Evolutionary conservation across 1,139 yeast species (phyloP), one percentile per base, ranked within the genome.

Genomic region (Zygoascus sp.): DNA sequence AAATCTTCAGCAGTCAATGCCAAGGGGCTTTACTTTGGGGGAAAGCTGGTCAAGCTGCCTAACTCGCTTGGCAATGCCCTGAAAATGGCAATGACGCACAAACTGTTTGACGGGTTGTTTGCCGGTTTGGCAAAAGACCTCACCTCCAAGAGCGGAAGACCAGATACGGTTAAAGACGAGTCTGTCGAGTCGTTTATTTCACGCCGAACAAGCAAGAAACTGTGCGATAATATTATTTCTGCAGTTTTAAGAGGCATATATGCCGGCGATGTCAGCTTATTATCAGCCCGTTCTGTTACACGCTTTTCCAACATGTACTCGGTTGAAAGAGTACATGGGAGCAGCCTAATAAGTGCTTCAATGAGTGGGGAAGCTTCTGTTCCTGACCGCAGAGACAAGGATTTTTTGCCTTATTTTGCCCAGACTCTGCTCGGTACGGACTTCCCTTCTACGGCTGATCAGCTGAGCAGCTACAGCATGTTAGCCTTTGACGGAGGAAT

Each of bases 211-310:
- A 89, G 90, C 2, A 70, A 74, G 5, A 61, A 64, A 1, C 53
- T 88, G 5, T 75, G 87, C 2, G 76, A 78, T 44, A 80, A 85
- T 48, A 67, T 92, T 11, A 66, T 84, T 15, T 86, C 96, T 63
- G 97, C 96, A 0, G 68, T 90, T 3, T 70, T 84, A 60, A 89
- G 89, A 59, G 98, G 98, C 0, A 81, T 92, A 1, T 92, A 89
- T 63, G 97, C 96, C 4, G 97, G 95, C 1, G 95, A 90, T 63
- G 40, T 42, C 3, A 28, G 30, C 23, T 70, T 77, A 50, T 67
- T 92, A 40, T 85, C 96, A 65, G 79, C 84, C 0, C 68, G 76
- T 19, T 71, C 84, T 1, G 75, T 83, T 15, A 58, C 66, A 1
- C 50, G 67, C 15, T 53, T 66, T 35, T 60, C 58, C 46, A 53